Percentiles rank a stretch among this genome's conserved stretches.
phyloP scores from a whole-genome alignment of 371 early-diverging fungal species.

The Lichtheimia hyalospora region DNA sequence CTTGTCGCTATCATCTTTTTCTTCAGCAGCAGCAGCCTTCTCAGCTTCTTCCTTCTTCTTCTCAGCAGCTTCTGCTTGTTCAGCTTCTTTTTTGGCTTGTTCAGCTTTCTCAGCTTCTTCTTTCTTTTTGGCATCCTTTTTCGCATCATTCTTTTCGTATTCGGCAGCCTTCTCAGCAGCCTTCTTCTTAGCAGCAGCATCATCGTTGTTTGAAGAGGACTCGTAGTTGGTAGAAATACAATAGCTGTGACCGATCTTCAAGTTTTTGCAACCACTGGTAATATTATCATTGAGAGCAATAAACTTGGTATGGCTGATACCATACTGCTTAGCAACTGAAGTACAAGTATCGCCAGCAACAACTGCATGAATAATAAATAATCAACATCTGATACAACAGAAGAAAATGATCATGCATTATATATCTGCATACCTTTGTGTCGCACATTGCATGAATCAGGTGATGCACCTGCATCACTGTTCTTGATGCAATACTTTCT shows the following conservation, averaged over 20 bases:
- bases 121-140: not conserved
- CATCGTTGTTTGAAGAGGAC: not conserved
- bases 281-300: conserved; percentile 18
- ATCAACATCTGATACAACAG: not conserved
- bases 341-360: conserved; percentile 24
- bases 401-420: not conserved
- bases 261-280: conserved; percentile 23
- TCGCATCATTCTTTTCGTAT: not conserved
- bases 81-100: not conserved
- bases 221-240: conserved; percentile 10
- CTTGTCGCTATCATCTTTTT: not conserved
- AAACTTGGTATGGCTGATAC: conserved; percentile 14
- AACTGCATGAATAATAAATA: conserved; percentile 7
- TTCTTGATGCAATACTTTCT: conserved; percentile 20
- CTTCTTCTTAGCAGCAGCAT: not conserved
- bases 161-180: not conserved
- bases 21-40: not conserved
- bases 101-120: not conserved
- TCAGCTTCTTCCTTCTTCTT: conserved; percentile 5
- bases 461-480: not conserved
- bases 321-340: conserved; percentile 21
- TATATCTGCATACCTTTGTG: conserved; percentile 29
- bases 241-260: conserved; percentile 21
- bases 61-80: conserved; percentile 1
- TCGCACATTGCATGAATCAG: conserved; percentile 11